Evolutionary conservation across 208 protist genomes (phyloP).

Genomic region (Phytomonas sp.): DNA sequence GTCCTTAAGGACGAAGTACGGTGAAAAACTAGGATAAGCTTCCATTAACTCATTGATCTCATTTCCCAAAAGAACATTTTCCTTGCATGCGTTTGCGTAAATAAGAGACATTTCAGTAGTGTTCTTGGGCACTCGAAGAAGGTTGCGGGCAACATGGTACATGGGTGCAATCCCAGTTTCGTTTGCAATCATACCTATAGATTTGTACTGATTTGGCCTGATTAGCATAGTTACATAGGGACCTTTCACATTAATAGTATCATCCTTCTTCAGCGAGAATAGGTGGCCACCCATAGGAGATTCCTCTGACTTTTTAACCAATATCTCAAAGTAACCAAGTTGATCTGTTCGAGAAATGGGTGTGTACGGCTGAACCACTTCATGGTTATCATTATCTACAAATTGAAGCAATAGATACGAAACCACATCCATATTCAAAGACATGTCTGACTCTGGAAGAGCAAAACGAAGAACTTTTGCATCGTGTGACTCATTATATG

Average conservation of each 20-base stretch:
- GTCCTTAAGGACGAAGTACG: slow-evolving; percentile 89
- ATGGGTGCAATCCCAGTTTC: slow-evolving; percentile 92
- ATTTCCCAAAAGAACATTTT: slow-evolving; percentile 90
- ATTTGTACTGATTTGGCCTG: slow-evolving; percentile 81
- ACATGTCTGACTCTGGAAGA: slow-evolving; percentile 72
- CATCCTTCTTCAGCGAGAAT: slow-evolving; percentile 87
- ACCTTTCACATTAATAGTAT: slow-evolving; percentile 88
- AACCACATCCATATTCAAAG: slow-evolving; percentile 68
- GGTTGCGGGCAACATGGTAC: slow-evolving; percentile 86
- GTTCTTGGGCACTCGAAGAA: slow-evolving; percentile 74
- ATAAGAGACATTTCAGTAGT: slow-evolving; percentile 83
- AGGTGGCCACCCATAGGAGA: slow-evolving; percentile 89
- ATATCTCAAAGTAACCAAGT: slow-evolving; percentile 82
- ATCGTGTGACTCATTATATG: slow-evolving; percentile 82
- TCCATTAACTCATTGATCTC: slow-evolving; percentile 90
- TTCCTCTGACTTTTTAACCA: slow-evolving; percentile 86
- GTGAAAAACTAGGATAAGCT: slow-evolving; percentile 81
- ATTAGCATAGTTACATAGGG: slow-evolving; percentile 88
- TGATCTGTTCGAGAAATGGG: slow-evolving; percentile 72
- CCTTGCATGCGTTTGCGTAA: slow-evolving; percentile 85
- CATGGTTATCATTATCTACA: slow-evolving; percentile 64
- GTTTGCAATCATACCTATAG: slow-evolving; percentile 90
- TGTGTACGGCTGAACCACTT: slow-evolving; percentile 84
- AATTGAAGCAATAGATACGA: slow-evolving; percentile 73
- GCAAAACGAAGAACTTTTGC: slow-evolving; percentile 85